Evolutionary conservation across 2,329 filamentous ascomycete genomes (phyloP).

Genomic region (Apiospora aurea): DNA sequence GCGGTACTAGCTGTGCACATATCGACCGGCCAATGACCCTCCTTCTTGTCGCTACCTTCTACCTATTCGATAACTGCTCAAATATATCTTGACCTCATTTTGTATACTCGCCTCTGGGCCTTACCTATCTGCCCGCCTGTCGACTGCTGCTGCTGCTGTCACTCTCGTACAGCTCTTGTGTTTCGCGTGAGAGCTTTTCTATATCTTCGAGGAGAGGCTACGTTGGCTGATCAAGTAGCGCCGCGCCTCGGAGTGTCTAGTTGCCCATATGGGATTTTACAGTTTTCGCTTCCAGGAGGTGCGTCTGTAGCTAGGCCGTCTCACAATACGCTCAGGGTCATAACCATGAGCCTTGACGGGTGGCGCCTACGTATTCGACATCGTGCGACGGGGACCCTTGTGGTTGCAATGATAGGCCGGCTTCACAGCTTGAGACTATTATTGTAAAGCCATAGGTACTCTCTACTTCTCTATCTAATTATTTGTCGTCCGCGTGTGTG

Average conservation of each 20-base stretch:
- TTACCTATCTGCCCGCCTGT: too few relatives aligned
- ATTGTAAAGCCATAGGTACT: neutral
- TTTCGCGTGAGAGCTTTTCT: too few relatives aligned
- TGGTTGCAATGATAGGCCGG: neutral
- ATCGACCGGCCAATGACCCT: neutral
- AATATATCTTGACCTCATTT: neutral
- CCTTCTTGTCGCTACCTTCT: neutral
- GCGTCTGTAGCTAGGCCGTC: neutral
- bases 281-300: constrained; percentile 4
- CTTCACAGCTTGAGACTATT: neutral
- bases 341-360: neutral
- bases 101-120: too few relatives aligned
- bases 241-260: neutral
- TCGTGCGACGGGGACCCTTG: constrained; percentile 7
- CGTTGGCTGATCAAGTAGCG: neutral
- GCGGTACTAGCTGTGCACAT: neutral
- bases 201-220: neutral
- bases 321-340: constrained; percentile 14
- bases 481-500: neutral
- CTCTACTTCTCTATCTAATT: too few relatives aligned
- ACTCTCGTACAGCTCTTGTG: too few relatives aligned
- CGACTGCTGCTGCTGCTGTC: too few relatives aligned
- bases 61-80: neutral
- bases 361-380: neutral
- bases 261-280: constrained; percentile 1